Conservation (phyloP, 2,329 filamentous ascomycete species). For the Ceratocystis variospora region DNA sequence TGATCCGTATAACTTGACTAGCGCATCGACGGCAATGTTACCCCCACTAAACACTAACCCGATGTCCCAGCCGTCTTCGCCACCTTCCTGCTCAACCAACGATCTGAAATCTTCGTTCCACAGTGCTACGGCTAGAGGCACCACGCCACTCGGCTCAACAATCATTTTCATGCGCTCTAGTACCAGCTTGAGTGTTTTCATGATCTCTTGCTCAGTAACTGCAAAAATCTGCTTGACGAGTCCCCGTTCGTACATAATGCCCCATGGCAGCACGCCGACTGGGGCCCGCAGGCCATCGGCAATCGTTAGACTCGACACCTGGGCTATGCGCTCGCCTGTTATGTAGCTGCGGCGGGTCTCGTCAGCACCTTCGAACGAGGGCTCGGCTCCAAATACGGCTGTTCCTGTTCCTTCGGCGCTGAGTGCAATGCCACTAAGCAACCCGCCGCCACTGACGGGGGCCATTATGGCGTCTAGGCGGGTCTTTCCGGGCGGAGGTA, state of each 20-base stretch:
- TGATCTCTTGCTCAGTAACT: conserved; percentile 73
- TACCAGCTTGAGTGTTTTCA: conserved; percentile 59
- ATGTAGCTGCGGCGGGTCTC: conserved; percentile 62
- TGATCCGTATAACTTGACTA: conserved; percentile 37
- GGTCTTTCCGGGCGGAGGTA: conserved; percentile 19
- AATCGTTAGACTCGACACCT: conserved; percentile 64
- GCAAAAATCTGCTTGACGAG: conserved; percentile 58
- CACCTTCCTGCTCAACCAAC: conserved; percentile 55
- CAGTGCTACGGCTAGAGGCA: conserved; percentile 68
- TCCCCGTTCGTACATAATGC: conserved; percentile 54
- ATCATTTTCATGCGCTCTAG: conserved; percentile 82
- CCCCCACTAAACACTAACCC: conserved; percentile 48
- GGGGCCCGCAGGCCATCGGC: conserved; percentile 82
- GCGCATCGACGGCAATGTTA: conserved; percentile 41
- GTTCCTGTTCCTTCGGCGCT: conserved; percentile 58
- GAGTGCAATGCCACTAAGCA: conserved; percentile 72
- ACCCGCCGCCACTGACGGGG: conserved; percentile 76
- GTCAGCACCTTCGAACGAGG: conserved; percentile 67
- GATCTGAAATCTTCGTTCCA: conserved; percentile 72
- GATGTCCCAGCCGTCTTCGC: conserved; percentile 59
- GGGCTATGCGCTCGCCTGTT: conserved; percentile 47
- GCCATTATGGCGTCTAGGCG: conserved; percentile 60
- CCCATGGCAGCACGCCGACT: conserved; percentile 63
- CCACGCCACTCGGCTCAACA: conserved; percentile 75
- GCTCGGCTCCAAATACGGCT: conserved; percentile 75